These are phyloP conservation scores for Chrysosporium keratinophilum DNA, from an alignment of 2,329 filamentous ascomycete genomes.

Conservation along the genomic window DNA sequence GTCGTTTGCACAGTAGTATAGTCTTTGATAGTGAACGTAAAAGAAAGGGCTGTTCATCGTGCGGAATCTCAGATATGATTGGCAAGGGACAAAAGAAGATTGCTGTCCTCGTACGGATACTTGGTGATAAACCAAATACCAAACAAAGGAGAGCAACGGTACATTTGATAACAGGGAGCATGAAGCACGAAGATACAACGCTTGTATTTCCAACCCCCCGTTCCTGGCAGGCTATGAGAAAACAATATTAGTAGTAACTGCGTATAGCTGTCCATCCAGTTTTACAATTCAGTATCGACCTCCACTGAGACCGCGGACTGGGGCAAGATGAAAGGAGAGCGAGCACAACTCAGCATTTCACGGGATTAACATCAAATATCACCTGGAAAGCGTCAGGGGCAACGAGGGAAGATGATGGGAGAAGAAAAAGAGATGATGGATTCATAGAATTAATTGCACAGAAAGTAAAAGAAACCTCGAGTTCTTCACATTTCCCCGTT, in stretches of 20 bases:
- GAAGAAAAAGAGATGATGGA: not conserved
- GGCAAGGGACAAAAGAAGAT: too few species aligned
- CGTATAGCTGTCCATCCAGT: not conserved
- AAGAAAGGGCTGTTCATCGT: too few species aligned
- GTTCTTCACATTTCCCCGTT: conserved; percentile 4
- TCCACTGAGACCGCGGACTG: not conserved
- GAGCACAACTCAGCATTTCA: not conserved
- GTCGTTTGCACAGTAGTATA: too few species aligned
- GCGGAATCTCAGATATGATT: too few species aligned
- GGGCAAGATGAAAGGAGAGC: not conserved
- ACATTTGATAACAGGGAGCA: not conserved
- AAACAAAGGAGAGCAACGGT: not conserved
- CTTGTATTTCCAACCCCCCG: not conserved
- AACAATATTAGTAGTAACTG: not conserved
- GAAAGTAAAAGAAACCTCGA: not conserved
- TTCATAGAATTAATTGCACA: conserved; percentile 3
- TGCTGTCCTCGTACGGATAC: too few species aligned
- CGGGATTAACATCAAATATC: not conserved
- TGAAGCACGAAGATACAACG: not conserved
- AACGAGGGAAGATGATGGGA: not conserved
- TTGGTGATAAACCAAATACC: not conserved
- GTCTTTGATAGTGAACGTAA: too few species aligned
- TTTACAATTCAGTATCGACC: not conserved
- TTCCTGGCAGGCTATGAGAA: not conserved
- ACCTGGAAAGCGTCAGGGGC: not conserved